Evolutionary conservation across 768 basidiomycete species (phyloP).

Genomic region (Cyclocybe cylindracea): DNA sequence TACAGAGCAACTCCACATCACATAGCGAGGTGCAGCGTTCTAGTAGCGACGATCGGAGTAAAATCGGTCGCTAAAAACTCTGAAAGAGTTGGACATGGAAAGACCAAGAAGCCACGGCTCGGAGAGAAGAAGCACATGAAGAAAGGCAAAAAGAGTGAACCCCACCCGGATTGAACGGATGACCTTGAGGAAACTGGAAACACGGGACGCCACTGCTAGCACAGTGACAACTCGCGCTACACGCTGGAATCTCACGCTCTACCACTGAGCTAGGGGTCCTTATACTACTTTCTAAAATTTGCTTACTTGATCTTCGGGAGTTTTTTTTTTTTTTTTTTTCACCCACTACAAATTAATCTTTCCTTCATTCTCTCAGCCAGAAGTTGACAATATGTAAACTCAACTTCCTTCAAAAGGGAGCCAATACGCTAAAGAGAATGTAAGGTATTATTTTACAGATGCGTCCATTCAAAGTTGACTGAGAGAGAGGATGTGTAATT

Average conservation of each 20-base stretch:
- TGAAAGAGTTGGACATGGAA: no score
- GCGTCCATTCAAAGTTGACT: slow-evolving; percentile 17
- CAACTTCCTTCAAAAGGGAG: slow-evolving; percentile 5
- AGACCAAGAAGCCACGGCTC: no score
- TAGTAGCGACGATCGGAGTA: no score
- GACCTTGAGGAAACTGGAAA: slow-evolving; percentile 26
- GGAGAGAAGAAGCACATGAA: background rate
- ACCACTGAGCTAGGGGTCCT: slow-evolving; percentile 36
- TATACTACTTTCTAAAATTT: background rate
- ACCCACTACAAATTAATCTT: no score
- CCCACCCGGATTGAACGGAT: slow-evolving; percentile 37
- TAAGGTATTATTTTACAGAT: slow-evolving; percentile 23
- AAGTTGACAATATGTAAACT: background rate
- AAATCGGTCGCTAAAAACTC: no score
- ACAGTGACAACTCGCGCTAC: background rate
- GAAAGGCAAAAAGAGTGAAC: slow-evolving; percentile 22
- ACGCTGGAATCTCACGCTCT: slow-evolving; percentile 34
- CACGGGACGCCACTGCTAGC: background rate
- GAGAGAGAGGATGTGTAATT: slow-evolving; percentile 20
- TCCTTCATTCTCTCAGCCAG: background rate
- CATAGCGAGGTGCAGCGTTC: no score
- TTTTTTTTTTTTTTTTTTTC: no score
- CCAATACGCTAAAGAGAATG: slow-evolving; percentile 15
- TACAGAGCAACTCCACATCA: slow-evolving; percentile 1
- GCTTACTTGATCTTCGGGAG: background rate